phyloP scores from a whole-genome alignment of 768 basidiomycete species.

The Hygrophoropsis aurantiaca region DNA sequence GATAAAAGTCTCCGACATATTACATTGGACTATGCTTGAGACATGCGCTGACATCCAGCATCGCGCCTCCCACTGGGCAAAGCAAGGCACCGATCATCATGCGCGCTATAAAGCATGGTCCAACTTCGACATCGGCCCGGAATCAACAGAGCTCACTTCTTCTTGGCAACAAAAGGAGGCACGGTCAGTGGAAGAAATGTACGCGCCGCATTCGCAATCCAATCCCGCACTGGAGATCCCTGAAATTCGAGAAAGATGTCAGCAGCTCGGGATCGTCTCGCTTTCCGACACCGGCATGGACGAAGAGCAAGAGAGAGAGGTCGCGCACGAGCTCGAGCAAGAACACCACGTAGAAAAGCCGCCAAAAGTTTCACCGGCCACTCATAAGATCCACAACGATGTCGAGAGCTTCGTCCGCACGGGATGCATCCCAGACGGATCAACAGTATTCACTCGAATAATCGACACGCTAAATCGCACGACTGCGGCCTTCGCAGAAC shows the following conservation, averaged over 20 bases:
- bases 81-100: slow-evolving; percentile 31
- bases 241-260: slow-evolving; percentile 8
- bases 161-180: slow-evolving; percentile 43
- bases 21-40: slow-evolving; percentile 45
- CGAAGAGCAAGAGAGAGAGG: slow-evolving; percentile 26
- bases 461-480: slow-evolving; percentile 13
- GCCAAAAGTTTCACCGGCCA: slow-evolving; percentile 2
- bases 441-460: slow-evolving; percentile 16
- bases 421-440: slow-evolving; percentile 18
- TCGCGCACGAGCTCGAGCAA: slow-evolving; percentile 18
- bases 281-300: slow-evolving; percentile 9
- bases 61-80: slow-evolving; percentile 40
- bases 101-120: slow-evolving; percentile 17
- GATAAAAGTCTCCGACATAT: slow-evolving; percentile 28
- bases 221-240: not conserved
- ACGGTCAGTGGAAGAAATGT: slow-evolving; percentile 35
- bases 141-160: not conserved
- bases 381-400: slow-evolving; percentile 11
- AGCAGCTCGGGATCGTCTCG: slow-evolving; percentile 8
- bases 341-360: slow-evolving; percentile 20
- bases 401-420: slow-evolving; percentile 16
- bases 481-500: slow-evolving; percentile 1
- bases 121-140: slow-evolving; percentile 1
- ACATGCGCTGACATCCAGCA: slow-evolving; percentile 44
- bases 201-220: slow-evolving; percentile 9